Evolutionary conservation across 2,329 filamentous ascomycete genomes (phyloP).

Genomic region (Celoporthe dispersa): DNA sequence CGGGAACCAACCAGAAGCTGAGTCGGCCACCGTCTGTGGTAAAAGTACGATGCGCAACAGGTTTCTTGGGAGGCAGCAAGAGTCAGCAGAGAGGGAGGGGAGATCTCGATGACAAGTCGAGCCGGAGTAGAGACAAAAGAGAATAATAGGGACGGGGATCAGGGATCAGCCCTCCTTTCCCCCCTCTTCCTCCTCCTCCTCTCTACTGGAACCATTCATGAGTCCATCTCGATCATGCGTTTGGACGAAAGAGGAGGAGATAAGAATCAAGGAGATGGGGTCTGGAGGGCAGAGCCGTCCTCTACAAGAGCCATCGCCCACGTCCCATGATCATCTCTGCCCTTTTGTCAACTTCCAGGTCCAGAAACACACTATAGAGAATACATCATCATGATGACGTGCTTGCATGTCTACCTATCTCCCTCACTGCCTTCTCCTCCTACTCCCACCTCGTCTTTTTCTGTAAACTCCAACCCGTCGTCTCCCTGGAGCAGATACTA

Average conservation of each 20-base stretch:
- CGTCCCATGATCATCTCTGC: background rate
- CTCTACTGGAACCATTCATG: background rate
- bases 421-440: background rate
- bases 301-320: background rate
- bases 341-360: background rate
- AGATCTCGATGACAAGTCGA: background rate
- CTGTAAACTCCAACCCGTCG: too few relatives aligned
- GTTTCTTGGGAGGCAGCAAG: background rate
- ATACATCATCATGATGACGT: background rate
- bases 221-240: background rate
- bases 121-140: background rate
- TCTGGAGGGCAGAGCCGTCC: background rate
- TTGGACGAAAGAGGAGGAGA: background rate
- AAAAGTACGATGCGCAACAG: background rate
- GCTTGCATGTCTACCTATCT: background rate
- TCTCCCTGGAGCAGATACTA: too few relatives aligned
- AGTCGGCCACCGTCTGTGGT: background rate
- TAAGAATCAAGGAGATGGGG: background rate
- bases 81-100: background rate
- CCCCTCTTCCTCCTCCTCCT: background rate
- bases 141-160: too few relatives aligned
- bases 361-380: background rate
- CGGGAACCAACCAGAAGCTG: constrained; percentile 4
- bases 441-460: background rate
- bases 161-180: background rate